These are phyloP conservation scores for Micractinium conductrix DNA, from an alignment of 139 green algal genomes.

Conservation along the genomic window DNA sequence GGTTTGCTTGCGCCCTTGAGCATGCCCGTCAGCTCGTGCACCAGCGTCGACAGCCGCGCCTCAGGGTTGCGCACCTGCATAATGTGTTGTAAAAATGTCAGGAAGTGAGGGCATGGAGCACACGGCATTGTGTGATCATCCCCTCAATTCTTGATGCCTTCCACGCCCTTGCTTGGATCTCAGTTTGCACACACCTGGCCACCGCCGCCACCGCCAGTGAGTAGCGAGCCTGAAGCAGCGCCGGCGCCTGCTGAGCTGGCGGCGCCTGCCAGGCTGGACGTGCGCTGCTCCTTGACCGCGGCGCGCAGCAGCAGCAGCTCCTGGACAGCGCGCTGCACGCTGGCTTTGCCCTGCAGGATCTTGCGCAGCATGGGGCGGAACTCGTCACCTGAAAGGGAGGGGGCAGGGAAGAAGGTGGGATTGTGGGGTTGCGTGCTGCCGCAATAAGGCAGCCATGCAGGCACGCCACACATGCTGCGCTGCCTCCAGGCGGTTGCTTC, in stretches of 20 bases:
- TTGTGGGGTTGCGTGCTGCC: no score
- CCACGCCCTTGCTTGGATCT: no score
- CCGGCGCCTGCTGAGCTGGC: conserved; percentile 19
- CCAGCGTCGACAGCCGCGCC: conserved; percentile 38
- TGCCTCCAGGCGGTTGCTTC: neutral
- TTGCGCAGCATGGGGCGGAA: conserved; percentile 1
- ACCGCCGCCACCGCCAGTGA: neutral
- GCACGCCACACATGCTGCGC: no score
- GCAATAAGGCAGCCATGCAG: no score
- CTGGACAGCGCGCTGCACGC: conserved; percentile 50
- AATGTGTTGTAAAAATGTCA: no score
- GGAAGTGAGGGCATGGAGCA: no score
- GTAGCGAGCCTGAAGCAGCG: neutral
- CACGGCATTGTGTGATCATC: no score
- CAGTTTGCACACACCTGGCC: no score
- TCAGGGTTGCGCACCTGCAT: no score
- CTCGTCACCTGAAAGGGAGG: neutral
- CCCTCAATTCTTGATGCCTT: no score
- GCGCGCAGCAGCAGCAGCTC: conserved; percentile 38
- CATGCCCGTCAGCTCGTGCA: conserved; percentile 35
- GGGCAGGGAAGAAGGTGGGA: no score
- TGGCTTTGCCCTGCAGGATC: conserved; percentile 28
- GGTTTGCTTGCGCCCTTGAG: conserved; percentile 40
- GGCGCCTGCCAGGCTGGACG: neutral
- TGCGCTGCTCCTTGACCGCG: conserved; percentile 21